These are phyloP conservation scores for Sclerotinia sclerotiorum DNA, from an alignment of 2,329 filamentous ascomycete genomes.

Conservation along the genomic window DNA sequence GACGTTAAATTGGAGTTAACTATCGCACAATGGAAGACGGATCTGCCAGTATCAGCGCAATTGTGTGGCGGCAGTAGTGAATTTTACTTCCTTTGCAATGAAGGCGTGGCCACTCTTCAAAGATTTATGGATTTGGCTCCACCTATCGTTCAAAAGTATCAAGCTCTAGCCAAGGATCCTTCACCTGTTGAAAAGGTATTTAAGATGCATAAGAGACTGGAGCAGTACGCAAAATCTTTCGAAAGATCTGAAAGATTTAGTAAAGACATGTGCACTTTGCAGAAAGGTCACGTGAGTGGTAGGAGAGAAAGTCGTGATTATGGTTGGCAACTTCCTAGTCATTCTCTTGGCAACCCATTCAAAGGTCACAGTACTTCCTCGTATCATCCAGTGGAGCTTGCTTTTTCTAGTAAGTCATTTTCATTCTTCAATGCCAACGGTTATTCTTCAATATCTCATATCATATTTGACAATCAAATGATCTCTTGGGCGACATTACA, in stretches of 20 bases:
- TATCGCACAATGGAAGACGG: background rate
- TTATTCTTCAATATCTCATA: background rate
- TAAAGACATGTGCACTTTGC: conserved; percentile 4
- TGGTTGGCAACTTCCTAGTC: conserved; percentile 14
- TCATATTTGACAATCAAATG: background rate
- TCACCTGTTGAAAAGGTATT: conserved; percentile 16
- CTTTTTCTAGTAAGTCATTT: conserved; percentile 15
- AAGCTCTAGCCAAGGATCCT: background rate
- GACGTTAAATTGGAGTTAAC: background rate
- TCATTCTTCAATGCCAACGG: background rate
- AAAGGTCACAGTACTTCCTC: background rate
- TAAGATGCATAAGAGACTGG: conserved; percentile 10
- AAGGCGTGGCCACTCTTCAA: background rate
- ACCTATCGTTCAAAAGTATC: conserved; percentile 3
- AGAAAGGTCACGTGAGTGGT: background rate
- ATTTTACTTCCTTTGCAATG: conserved; percentile 19
- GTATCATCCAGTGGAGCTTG: conserved; percentile 20
- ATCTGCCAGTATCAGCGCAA: conserved; percentile 4
- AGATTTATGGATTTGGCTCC: conserved; percentile 1
- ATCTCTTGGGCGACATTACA: background rate
- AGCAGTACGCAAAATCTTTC: background rate
- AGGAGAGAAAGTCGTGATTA: conserved; percentile 12
- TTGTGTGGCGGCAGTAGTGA: background rate
- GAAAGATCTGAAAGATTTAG: conserved; percentile 3
- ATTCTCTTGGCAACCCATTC: conserved; percentile 20